Evolutionary conservation across 2,329 filamentous ascomycete genomes (phyloP).

Genomic region (Aspergillus calidoustus): DNA sequence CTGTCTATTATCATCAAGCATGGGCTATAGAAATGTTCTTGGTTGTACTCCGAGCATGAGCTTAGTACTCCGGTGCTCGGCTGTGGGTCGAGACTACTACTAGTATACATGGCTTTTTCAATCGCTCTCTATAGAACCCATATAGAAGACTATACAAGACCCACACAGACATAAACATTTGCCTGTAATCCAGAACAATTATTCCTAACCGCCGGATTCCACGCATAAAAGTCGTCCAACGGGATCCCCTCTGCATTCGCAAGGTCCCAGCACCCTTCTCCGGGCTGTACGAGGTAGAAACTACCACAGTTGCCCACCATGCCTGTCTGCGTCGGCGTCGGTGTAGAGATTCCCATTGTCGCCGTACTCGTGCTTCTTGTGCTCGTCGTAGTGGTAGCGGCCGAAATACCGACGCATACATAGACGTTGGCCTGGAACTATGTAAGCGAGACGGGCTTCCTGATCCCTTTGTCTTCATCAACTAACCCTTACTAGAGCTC

Average conservation of each 20-base stretch:
- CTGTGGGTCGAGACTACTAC: too few relatives aligned
- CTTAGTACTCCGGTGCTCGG: too few relatives aligned
- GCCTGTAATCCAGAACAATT: background rate
- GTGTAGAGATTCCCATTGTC: too few relatives aligned
- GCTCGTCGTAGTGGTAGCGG: too few relatives aligned
- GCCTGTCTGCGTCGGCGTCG: background rate
- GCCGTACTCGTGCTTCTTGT: too few relatives aligned
- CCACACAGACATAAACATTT: constrained; percentile 1
- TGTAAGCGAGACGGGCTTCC: constrained; percentile 1
- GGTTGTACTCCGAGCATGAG: too few relatives aligned
- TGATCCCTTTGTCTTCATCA: background rate
- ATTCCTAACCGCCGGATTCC: constrained; percentile 12
- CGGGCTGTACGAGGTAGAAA: constrained; percentile 2
- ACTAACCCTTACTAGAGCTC: constrained; percentile 4
- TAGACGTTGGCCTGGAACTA: background rate
- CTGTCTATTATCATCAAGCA: too few relatives aligned
- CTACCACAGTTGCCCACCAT: background rate
- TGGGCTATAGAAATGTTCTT: too few relatives aligned
- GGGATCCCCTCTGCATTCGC: constrained; percentile 2
- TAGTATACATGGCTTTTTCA: too few relatives aligned
- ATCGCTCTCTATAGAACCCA: too few relatives aligned
- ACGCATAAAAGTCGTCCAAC: background rate
- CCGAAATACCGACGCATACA: too few relatives aligned
- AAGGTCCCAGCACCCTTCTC: constrained; percentile 4
- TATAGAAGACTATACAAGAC: background rate